Base-by-base conservation (phyloP, 495 filamentous ascomycete species). In the Penicillium roqueforti region DNA sequence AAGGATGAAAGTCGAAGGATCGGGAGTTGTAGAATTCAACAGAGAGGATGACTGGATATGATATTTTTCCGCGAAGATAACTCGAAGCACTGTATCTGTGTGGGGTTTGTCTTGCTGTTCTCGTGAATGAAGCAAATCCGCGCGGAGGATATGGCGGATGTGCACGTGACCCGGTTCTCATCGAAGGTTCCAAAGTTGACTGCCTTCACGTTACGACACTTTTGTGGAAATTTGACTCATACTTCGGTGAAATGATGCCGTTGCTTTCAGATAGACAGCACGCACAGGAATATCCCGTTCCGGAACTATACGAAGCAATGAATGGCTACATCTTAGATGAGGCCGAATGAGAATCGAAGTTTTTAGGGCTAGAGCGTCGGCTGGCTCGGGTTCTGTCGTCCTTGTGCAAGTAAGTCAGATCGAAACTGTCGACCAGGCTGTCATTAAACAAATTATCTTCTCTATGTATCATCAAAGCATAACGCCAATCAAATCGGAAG, bases 391-490 rank as follows among this genome's bases (percentile, higher is more conserved):
- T 26, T n/a, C n/a, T n/a, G 32, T n/a, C 16, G 6, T 36, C 19
- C 7, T 7, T 11, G 7, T 31, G 36, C 11, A n/a, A 16, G 6
- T n/a, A 7, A 7, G n/a, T 36, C 6, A 36, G 4, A 16, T 14
- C 14, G 32, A 36, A 36, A 36, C 32, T 16, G 32, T 36, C n/a
- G 32, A 16, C 7, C 32, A n/a, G 23, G 31, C 8, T 45, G 18
- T 9, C 9, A 28, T 29, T 9, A 3, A 19, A 29, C 16, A 2
- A 19, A 45, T 45, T 55, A 47, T 39, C 20, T 46, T 53, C 53
- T 56, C 53, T 56, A 23, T 57, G 19, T 60, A 48, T 45, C 26
- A 18, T 1, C 25, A 9, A 48, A 45, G 23, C 41, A 9, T 10
- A 51, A 31, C 45, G 40, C 41, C 28, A 51, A 34, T n/a, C 25